Percentiles rank a stretch among this genome's conserved stretches.
Conservation (phyloP, 2,329 filamentous ascomycete genomes). For the Polytolypa hystricis region DNA sequence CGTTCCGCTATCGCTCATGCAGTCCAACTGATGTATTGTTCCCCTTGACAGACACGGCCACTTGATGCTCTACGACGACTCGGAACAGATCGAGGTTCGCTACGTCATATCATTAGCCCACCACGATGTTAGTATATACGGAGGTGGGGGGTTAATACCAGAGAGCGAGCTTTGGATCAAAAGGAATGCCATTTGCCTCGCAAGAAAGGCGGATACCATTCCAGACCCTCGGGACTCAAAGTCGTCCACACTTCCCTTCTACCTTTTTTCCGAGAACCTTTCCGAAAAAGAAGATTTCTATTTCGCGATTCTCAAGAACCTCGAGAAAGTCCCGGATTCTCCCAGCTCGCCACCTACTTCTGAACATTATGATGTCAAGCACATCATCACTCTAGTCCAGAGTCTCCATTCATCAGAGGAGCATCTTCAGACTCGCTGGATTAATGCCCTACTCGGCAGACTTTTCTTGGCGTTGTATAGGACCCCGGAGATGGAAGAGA, state of each 20-base stretch:
- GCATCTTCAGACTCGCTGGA: constrained; percentile 79
- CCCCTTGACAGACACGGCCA: constrained; percentile 63
- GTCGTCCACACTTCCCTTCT: constrained; percentile 66
- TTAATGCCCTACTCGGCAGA: constrained; percentile 83
- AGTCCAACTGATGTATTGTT: constrained; percentile 1
- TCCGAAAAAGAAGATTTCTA: constrained; percentile 99
- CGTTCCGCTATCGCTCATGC: constrained; percentile 1
- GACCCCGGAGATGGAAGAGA: constrained; percentile 67
- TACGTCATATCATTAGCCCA: constrained; percentile 90
- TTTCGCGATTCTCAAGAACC: constrained; percentile 76
- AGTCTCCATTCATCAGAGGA: constrained; percentile 85
- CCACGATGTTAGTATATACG: constrained; percentile 73
- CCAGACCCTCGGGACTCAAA: constrained; percentile 40
- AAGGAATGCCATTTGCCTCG: constrained; percentile 74
- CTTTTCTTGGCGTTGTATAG: constrained; percentile 81
- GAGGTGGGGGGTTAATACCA: constrained; percentile 63
- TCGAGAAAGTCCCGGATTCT: constrained; percentile 55
- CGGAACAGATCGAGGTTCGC: constrained; percentile 87
- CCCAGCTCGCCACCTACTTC: constrained; percentile 53
- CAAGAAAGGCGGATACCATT: constrained; percentile 47
- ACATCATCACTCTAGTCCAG: constrained; percentile 84
- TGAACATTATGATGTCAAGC: constrained; percentile 67
- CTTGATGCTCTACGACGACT: constrained; percentile 93
- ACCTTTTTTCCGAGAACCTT: constrained; percentile 85
- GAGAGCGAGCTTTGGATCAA: constrained; percentile 96